Evolutionary conservation across 208 protist species (phyloP), one percentile per base, ranked within the genome.

Genomic region (Zelonia costaricensis): DNA sequence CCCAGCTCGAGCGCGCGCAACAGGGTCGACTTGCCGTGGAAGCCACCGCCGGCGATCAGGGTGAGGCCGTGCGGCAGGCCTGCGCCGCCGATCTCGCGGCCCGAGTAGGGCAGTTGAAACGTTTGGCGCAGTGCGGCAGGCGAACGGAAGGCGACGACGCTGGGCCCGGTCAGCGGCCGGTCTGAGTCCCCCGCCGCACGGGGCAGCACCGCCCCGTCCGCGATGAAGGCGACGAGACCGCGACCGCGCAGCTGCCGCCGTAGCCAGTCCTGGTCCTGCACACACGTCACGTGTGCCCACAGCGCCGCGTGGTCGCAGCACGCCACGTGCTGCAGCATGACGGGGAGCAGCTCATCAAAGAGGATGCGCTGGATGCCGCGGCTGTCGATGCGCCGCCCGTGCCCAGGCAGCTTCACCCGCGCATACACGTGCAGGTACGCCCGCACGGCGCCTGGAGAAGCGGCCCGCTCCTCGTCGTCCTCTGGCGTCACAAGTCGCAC

Each of bases 21-120:
- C 38, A 99, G 73, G 10, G 97, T 99, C 0, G 89, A 96, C 87
- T 99, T 98, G 15, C 94, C 93, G 68, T 98, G 93, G 62, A 97
- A 98, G n/a, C 93, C 95, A 9, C 95, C 95, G 35, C 97, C 97
- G 0, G 96, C 93, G 31, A 99, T 98, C 10, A 98, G 79, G 2
- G 95, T 98, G 22, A 99, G 76, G 8, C 97, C 97, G 15, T 54
- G 66, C 12, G 77, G 92, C 9, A 99, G 76, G 15, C 83, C 93
- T 85, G 98, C 97, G 9, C 97, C 96, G 18, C 55, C 69, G 2
- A 98, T 58, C 5, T 27, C 46, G 0, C 40, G 38, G 5, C 69
- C 75, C 10, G 66, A 72, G 71, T 88, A 82, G 18, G 94, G 94
- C 33, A 98, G 69, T 4, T 35, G 12, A 39, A 98, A 86, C 6